Evolutionary conservation across 2,329 filamentous ascomycete species (phyloP).

Genomic region (Ophiostoma tasmaniense): DNA sequence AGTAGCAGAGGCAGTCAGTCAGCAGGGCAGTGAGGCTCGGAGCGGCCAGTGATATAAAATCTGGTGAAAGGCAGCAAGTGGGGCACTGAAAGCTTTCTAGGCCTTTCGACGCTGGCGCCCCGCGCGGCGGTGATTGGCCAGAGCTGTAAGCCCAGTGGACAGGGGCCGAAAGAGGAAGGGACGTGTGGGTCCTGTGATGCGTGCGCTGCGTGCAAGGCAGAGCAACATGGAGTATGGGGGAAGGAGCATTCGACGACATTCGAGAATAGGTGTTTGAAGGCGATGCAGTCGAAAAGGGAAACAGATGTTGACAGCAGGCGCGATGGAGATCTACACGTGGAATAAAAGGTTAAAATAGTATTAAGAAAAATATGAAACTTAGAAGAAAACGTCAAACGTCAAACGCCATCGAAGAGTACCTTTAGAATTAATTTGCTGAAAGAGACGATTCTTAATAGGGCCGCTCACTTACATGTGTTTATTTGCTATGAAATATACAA

Average conservation of each 20-base stretch:
- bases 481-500: not conserved
- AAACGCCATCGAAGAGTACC: not conserved
- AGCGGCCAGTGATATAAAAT: constrained; percentile 2
- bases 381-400: not conserved
- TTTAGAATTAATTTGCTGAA: not conserved
- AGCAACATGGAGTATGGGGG: not conserved
- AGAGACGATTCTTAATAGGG: not conserved
- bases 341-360: not conserved
- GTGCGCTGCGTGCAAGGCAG: not conserved
- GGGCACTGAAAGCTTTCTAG: constrained; percentile 22
- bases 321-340: not conserved
- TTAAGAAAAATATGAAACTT: not conserved
- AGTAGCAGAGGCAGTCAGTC: not conserved
- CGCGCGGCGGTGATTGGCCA: constrained; percentile 16
- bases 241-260: constrained; percentile 4
- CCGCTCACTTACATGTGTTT: not conserved
- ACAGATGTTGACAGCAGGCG: not conserved
- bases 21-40: not conserved
- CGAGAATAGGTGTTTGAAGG: not conserved
- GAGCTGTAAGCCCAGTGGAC: not conserved
- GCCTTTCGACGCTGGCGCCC: constrained; percentile 22
- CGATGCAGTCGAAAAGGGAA: not conserved
- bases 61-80: constrained; percentile 10
- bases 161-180: not conserved
- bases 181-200: not conserved